Evolutionary conservation across 495 filamentous ascomycete genomes (phyloP).

Genomic region (Aspergillus baeticus): DNA sequence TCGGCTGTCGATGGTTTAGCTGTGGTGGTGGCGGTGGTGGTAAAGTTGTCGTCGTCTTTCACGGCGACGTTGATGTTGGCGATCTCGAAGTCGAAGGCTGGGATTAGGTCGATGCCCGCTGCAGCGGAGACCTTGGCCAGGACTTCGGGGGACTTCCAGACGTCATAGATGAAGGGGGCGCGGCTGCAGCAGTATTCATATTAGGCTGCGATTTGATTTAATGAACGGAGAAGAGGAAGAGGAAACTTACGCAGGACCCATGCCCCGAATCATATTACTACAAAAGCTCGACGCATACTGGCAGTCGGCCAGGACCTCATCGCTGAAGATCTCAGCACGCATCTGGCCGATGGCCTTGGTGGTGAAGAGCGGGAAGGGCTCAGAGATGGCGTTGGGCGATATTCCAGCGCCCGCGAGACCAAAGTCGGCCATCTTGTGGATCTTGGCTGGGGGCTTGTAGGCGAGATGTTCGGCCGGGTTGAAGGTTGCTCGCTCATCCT

Average conservation of each 20-base stretch:
- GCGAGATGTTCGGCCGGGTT: slow-evolving; percentile 52
- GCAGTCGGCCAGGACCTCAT: slow-evolving; percentile 60
- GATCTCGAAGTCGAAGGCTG: slow-evolving; percentile 69
- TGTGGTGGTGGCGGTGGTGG: slow-evolving; percentile 27
- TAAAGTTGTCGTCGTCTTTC: slow-evolving; percentile 35
- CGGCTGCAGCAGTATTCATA: slow-evolving; percentile 46
- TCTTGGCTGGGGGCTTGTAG: slow-evolving; percentile 37
- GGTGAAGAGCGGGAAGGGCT: slow-evolving; percentile 69
- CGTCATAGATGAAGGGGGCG: slow-evolving; percentile 65
- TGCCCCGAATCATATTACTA: slow-evolving; percentile 62
- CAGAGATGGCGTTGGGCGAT: slow-evolving; percentile 64
- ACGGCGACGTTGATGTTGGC: slow-evolving; percentile 70
- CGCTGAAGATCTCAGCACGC: slow-evolving; percentile 61
- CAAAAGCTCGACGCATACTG: slow-evolving; percentile 60
- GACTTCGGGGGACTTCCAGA: slow-evolving; percentile 64
- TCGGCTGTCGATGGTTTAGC: slow-evolving; percentile 28
- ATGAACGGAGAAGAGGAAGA: too few species aligned
- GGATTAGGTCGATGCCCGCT: slow-evolving; percentile 68
- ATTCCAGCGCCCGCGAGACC: slow-evolving; percentile 55
- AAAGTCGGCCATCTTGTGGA: slow-evolving; percentile 58
- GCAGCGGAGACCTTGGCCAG: slow-evolving; percentile 62
- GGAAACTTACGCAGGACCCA: slow-evolving; percentile 56
- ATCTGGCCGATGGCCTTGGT: slow-evolving; percentile 61
- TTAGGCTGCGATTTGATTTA: too few species aligned
- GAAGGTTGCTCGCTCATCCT: slow-evolving; percentile 25